Evolutionary conservation across 192 early-diverging fungal genomes (phyloP).

Genomic region (Coemansia furcata): DNA sequence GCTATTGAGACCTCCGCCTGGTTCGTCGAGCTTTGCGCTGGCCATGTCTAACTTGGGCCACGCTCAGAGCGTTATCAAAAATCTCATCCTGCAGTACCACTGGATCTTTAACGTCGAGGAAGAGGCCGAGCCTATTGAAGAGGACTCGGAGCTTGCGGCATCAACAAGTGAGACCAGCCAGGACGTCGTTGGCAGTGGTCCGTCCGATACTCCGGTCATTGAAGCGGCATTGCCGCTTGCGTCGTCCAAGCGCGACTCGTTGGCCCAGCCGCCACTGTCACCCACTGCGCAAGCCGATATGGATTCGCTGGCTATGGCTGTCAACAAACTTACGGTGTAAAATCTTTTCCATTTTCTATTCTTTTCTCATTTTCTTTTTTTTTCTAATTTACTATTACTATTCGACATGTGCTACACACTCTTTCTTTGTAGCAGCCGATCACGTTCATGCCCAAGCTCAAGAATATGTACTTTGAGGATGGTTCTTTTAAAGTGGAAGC

Average conservation of each 20-base stretch:
- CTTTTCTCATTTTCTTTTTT: not conserved
- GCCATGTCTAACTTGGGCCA: constrained; percentile 75
- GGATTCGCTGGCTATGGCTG: constrained; percentile 34
- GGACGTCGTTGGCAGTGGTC: not conserved
- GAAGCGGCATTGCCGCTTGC: not conserved
- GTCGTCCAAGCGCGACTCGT: constrained; percentile 23
- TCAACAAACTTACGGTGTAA: constrained; percentile 39
- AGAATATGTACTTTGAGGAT: too few species aligned
- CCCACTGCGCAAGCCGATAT: constrained; percentile 33
- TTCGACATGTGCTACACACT: too few species aligned
- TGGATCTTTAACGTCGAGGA: constrained; percentile 72
- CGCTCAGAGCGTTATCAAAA: constrained; percentile 69
- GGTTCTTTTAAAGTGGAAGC: too few species aligned
- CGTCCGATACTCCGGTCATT: not conserved
- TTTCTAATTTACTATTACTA: not conserved
- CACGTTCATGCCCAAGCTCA: too few species aligned
- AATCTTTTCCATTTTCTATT: not conserved
- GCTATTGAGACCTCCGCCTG: constrained; percentile 66
- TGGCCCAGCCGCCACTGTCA: constrained; percentile 15
- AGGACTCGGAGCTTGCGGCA: constrained; percentile 10
- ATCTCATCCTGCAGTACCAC: constrained; percentile 74
- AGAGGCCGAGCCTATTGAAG: constrained; percentile 54
- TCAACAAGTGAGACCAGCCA: not conserved
- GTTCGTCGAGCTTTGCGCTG: constrained; percentile 59
- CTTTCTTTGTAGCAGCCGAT: too few species aligned